Evolutionary conservation across 1,284 basidiomycete genomes (phyloP), one percentile per base, ranked within the genome.

Genomic region (Xerocomus nothofagi): DNA sequence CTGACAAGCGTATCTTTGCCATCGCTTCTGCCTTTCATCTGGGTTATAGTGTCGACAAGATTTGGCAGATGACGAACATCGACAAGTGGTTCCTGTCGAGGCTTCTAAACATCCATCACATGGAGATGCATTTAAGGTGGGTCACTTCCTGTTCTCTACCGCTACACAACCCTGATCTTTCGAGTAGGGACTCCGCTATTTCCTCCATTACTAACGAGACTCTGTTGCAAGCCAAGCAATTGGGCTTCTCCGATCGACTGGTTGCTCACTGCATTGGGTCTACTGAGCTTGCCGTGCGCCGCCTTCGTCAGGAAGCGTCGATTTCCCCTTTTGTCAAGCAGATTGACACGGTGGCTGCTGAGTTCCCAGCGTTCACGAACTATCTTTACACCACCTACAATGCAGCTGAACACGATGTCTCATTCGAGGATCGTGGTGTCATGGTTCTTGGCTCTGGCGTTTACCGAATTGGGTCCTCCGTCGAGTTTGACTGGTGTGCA

Each of bases 401-500:
- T 63, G 96, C 91, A 11, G 75, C 87, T 56, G 91, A 95, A 69
- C 91, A 98, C 70, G 96, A 98, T 64, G 73, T 99, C 61, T 71
- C 74, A 11, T 98, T 98, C 72, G 73, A 86, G 49, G 97, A 99
- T 66, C 82, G 90, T 54, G 96, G 96, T 61, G 86, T 98, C 54
- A 97, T 99, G 84, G 96, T 98, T 12, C 82, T 98, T 29, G 97
- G 96, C 24, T 98, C 97, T 23, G 96, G 96, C 61, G 96, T 98
- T 15, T 99, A 99, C 74, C 88, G 97, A 50, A 99, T 99, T 62
- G 96, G 97, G 30, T 98, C 94, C 1, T 98, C 94, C 2, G 97
- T 99, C 71, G 97, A 99, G 73, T 99, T 99, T 72, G 96, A 99
- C 70, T 99, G 96, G 97, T 99, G 96, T 72, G 96, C 96, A 17